Evolutionary conservation across 192 early-diverging fungal species (phyloP), one percentile per base, ranked within the genome.

Genomic region (Coemansia sp.): DNA sequence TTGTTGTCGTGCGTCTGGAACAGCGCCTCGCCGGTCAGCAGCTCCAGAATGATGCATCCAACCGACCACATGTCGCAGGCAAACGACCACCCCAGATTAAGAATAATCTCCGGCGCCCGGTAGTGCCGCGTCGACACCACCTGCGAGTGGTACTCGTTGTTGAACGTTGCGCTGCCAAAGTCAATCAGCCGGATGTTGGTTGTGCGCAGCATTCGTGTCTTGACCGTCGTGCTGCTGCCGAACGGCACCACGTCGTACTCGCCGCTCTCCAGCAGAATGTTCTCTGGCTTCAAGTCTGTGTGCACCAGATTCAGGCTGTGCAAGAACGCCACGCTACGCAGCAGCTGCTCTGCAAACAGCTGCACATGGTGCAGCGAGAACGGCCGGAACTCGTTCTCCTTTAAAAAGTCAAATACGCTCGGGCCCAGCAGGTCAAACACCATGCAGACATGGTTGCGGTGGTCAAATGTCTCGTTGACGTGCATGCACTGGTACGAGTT

Each of bases 1-100:
- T 94, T 73, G 82, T 97, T 92, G 71, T 98, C 95, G 61, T 97
- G 96, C 14, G 96, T 97, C 78, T 97, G 95, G 74, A 98, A 98
- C 51, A 98, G 72, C 4, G 96, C 95, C 69, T 94, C 91, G 37
- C 96, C 96, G 0, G 94, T 98, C 47, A 90, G 87, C 50, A 98
- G 86, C 80, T 98, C 96, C 12, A 97, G 86, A 20, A 98, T 86
- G 50, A 98, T 96, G 83, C 96, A 98, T 7, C 96, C 96, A 57
- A 96, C 75, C 8, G 94, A 96, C 96, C 96, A 98, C 84, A 97
- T 90, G 74, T 98, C 96, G 78, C 94, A 96, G 11, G 94, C 89
- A 80, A 89, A 98, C 17, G 92, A 94, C 96, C 96, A 98, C 11
- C 94, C 93, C 37, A 93, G 66, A 65, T 91, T 88, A 59, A 99